Base-by-base conservation (phyloP, 148 eudicot species). In the Rhododendron kiyosumense region DNA sequence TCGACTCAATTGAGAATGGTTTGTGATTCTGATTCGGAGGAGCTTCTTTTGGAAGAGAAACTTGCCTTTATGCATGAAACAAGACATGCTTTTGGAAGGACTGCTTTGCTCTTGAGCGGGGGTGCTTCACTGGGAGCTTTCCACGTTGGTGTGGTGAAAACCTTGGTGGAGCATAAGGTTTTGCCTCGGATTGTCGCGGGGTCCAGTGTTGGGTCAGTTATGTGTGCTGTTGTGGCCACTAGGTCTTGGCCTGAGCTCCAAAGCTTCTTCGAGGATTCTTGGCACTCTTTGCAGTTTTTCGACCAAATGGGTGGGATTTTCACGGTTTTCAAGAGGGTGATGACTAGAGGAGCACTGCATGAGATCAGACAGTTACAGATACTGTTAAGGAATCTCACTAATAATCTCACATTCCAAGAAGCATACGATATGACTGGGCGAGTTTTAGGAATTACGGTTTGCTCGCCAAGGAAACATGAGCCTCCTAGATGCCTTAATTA, bases 81-180 rank as follows among this genome's bases (percentile, higher is more conserved):
- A 46, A 91, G 98, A 88, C 98, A 95, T 88, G 96, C 95, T n/a
- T 97, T 97, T 90, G 98, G 99, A 36, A 93, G 99, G 84, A 97
- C 99, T 0, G 98, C 99, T 88, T 92, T 97, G 93, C 96, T 97
- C 78, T 83, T 97, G 78, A 95, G 99, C 75, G 98, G 99, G n/a
- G 99, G 99, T 20, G 99, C 99, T 79, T 95, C 98, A n/a, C 92
- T 97, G 32, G 99, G 98, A 22, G 89, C 98, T 75, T 97, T 97
- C 81, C 98, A 97, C 82, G 92, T 95, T 0, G 98, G 98, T 36
- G 98, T 97, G 8, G 98, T 95, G 84, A 95, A 93, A 90, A 97
- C 98, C 12, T 88, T 97, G 80, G 98, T 95, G 8, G 98, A 97
- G 83, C 98, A 95, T 83, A 95, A 92, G 88, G 96, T 97, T 74